phyloP scores from a whole-genome alignment of 192 early-diverging fungal species.

The Kappamyces sp. region DNA sequence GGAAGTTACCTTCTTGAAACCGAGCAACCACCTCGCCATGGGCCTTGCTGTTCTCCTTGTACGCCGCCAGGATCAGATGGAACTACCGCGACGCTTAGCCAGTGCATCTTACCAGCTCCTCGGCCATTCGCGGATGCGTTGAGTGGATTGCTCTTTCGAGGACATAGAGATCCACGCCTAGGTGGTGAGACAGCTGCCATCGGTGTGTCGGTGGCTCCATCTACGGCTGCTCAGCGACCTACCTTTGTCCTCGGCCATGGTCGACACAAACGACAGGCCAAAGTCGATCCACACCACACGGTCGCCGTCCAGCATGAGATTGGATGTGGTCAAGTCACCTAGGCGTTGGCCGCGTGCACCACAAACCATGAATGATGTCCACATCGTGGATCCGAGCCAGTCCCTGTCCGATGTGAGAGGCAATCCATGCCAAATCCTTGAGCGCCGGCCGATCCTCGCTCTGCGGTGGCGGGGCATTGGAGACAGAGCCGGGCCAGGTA shows the following conservation, averaged over 20 bases:
- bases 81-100: conserved; percentile 48
- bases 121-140: conserved; percentile 80
- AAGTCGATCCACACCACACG: conserved; percentile 84
- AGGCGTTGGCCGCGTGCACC: too few relatives aligned
- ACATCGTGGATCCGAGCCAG: conserved; percentile 76
- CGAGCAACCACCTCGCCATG: conserved; percentile 58
- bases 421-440: conserved; percentile 8
- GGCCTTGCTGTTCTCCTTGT: conserved; percentile 50
- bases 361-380: conserved; percentile 75
- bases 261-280: conserved; percentile 84
- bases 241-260: conserved; percentile 85
- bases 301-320: conserved; percentile 62
- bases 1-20: conserved; percentile 67
- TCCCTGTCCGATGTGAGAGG: conserved; percentile 36
- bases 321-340: conserved; percentile 92
- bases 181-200: too few relatives aligned
- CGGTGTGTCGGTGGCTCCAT: too few relatives aligned
- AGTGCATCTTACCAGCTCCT: conserved; percentile 54
- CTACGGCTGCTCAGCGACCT: too few relatives aligned
- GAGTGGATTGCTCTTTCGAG: conserved; percentile 87
- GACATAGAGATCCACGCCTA: conserved; percentile 94
- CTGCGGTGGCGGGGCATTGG: neutral
- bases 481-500: neutral
- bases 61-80: conserved; percentile 62
- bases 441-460: neutral